phyloP scores from a whole-genome alignment of 768 basidiomycete species.

The Butyriboletus loyo region DNA sequence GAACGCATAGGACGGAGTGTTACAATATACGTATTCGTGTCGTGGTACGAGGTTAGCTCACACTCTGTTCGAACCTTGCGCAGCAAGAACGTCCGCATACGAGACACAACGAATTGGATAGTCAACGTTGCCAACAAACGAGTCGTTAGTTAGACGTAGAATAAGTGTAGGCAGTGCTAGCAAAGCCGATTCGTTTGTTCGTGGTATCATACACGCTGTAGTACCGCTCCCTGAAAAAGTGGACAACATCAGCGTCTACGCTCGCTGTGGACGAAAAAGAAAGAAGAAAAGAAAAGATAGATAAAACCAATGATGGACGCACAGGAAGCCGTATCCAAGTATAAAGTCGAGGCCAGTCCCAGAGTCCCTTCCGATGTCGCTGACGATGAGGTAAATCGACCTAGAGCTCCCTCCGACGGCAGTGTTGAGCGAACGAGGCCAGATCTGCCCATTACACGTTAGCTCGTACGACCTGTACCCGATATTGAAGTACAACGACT shows the following conservation, averaged over 20 bases:
- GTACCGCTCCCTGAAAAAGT: conserved; percentile 36
- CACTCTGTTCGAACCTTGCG: no score
- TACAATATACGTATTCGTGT: no score
- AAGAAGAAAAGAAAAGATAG: no score
- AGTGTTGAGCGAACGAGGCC: conserved; percentile 34
- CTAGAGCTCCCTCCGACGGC: conserved; percentile 23
- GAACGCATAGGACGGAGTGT: no score
- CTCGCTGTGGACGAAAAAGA: neutral
- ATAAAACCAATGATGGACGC: neutral
- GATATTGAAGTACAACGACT: conserved; percentile 19
- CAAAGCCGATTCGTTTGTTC: conserved; percentile 40
- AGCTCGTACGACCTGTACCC: conserved; percentile 12
- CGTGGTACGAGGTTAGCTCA: no score
- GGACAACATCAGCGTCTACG: neutral
- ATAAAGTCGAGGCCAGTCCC: conserved; percentile 21
- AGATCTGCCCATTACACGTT: conserved; percentile 31
- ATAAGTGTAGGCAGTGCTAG: conserved; percentile 35
- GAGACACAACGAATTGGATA: neutral
- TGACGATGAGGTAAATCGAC: conserved; percentile 30
- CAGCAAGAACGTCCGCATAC: no score
- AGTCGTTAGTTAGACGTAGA: conserved; percentile 7
- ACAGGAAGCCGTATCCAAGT: conserved; percentile 18
- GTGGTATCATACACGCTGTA: conserved; percentile 42
- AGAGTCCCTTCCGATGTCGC: conserved; percentile 12
- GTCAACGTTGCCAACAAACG: neutral